Conservation (phyloP, 2,329 filamentous ascomycete genomes). For the Truncatella angustata region DNA sequence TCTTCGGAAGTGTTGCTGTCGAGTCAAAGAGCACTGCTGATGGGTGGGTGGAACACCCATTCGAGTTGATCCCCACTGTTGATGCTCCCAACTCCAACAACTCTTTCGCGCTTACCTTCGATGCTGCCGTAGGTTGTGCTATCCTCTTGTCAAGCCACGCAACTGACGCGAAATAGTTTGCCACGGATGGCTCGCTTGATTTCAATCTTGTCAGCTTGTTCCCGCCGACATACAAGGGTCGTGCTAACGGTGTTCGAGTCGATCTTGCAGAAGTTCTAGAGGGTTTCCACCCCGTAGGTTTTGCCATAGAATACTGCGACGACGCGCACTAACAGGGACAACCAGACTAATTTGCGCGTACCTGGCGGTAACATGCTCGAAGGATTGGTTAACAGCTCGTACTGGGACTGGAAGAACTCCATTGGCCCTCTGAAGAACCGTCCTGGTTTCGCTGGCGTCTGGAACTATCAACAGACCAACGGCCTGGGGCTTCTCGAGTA, state of each 20-base stretch:
- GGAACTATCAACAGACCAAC: slow-evolving; percentile 61
- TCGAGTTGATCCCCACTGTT: slow-evolving; percentile 38
- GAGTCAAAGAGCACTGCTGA: slow-evolving; percentile 36
- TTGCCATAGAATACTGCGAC: too few relatives aligned
- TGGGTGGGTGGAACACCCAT: slow-evolving; percentile 52
- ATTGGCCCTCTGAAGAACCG: slow-evolving; percentile 53
- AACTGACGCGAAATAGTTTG: too few relatives aligned
- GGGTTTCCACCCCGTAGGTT: slow-evolving; percentile 45
- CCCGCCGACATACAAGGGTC: slow-evolving; percentile 57
- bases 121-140: slow-evolving; percentile 32
- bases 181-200: slow-evolving; percentile 45
- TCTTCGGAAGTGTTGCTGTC: slow-evolving; percentile 46
- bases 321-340: slow-evolving; percentile 5
- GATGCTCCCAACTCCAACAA: slow-evolving; percentile 55
- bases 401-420: slow-evolving; percentile 53
- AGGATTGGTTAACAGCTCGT: slow-evolving; percentile 39
- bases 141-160: too few relatives aligned
- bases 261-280: slow-evolving; percentile 55
- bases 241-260: slow-evolving; percentile 55
- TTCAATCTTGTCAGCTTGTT: slow-evolving; percentile 61
- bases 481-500: slow-evolving; percentile 64
- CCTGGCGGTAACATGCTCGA: slow-evolving; percentile 65
- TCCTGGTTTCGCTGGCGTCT: slow-evolving; percentile 55
- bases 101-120: slow-evolving; percentile 53
- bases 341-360: slow-evolving; percentile 56